These are phyloP conservation scores for Brasenia schreberi DNA, from an alignment of 164 flowering plant species.

Conservation along the genomic window DNA sequence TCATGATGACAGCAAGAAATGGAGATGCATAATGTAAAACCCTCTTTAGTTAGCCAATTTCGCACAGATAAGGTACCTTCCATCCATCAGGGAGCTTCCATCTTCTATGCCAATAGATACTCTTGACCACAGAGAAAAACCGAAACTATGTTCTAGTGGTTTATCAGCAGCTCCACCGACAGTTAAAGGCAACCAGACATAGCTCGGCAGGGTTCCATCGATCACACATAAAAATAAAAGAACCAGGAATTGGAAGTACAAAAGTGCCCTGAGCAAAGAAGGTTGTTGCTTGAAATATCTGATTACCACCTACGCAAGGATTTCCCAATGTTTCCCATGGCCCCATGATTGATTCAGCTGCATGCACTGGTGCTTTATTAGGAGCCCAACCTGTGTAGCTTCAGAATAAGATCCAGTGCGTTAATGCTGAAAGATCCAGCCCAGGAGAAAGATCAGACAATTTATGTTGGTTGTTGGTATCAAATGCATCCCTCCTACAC, in stretches of 20 bases:
- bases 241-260: slow-evolving; percentile 61
- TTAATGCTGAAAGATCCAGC: too few relatives aligned
- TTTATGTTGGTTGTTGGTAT: too few relatives aligned
- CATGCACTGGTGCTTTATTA: slow-evolving; percentile 83
- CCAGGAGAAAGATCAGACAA: too few relatives aligned
- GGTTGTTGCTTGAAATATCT: slow-evolving; percentile 48
- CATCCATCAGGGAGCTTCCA: slow-evolving; percentile 75
- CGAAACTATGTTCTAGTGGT: slow-evolving; percentile 74
- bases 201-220: slow-evolving; percentile 90
- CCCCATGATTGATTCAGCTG: slow-evolving; percentile 87
- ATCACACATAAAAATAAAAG: slow-evolving; percentile 82
- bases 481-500: too few relatives aligned
- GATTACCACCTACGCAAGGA: slow-evolving; percentile 86
- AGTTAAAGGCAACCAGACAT: slow-evolving; percentile 84
- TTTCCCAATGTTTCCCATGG: slow-evolving; percentile 94
- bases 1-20: too few relatives aligned
- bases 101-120: slow-evolving; percentile 90
- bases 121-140: slow-evolving; percentile 91
- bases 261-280: slow-evolving; percentile 84
- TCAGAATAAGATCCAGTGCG: slow-evolving; percentile 13
- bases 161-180: slow-evolving; percentile 72
- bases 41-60: too few relatives aligned
- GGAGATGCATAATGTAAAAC: too few relatives aligned
- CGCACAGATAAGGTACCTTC: slow-evolving; percentile 6
- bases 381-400: slow-evolving; percentile 99